A percentile compares a stretch with the other conserved stretches of the same genome.
phyloP scores from a whole-genome alignment of 2,329 filamentous ascomycete genomes.

The Exophiala phaeomuriformis region DNA sequence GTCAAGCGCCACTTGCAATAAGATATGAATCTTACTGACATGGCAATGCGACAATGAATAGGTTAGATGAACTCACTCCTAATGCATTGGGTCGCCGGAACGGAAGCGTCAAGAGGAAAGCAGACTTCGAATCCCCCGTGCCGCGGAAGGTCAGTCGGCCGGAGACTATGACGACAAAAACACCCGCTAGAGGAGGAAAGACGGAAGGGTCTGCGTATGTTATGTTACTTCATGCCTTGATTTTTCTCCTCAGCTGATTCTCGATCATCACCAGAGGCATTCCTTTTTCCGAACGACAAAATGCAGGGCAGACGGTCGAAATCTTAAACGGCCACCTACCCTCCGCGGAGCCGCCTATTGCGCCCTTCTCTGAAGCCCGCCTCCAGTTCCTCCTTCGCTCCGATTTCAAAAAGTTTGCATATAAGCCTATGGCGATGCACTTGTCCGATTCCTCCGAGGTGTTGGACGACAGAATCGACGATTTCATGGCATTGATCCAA shows the following conservation, averaged over 20 bases:
- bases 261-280: conserved; percentile 39
- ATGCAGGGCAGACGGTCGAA: conserved; percentile 75
- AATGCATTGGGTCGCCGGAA: conserved; percentile 47
- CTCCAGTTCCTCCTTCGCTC: conserved; percentile 80
- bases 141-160: conserved; percentile 38
- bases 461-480: conserved; percentile 89
- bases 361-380: conserved; percentile 65
- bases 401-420: conserved; percentile 82
- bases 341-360: conserved; percentile 60
- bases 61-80: conserved; percentile 62
- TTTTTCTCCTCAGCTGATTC: not conserved
- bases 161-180: conserved; percentile 32
- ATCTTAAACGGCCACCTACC: conserved; percentile 70
- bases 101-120: conserved; percentile 48
- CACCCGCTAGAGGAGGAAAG: conserved; percentile 10
- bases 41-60: conserved; percentile 28
- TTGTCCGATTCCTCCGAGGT: conserved; percentile 86
- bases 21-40: too few species aligned
- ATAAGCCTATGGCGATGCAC: conserved; percentile 93
- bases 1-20: too few species aligned
- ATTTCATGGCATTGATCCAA: conserved; percentile 68
- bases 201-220: conserved; percentile 11
- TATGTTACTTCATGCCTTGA: not conserved
- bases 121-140: conserved; percentile 43
- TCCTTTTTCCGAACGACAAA: conserved; percentile 67